phyloP scores from a whole-genome alignment of 1,139 yeast species.

The Debaryomycetaceae sp. region DNA sequence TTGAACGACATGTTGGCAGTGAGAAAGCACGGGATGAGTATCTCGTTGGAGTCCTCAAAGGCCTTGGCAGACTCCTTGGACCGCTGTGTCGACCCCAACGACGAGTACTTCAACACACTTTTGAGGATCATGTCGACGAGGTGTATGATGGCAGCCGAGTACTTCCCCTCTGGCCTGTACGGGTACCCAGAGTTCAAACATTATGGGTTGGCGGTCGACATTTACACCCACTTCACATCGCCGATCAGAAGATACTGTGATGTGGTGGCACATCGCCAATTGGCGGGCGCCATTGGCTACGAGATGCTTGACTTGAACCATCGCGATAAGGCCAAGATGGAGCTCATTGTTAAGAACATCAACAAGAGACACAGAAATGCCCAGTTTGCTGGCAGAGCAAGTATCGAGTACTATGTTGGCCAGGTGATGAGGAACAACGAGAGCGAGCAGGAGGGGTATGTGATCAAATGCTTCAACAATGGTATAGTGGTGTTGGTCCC shows the following conservation, averaged over 20 bases:
- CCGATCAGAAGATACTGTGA: slow-evolving; percentile 99
- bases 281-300: slow-evolving; percentile 95
- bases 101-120: slow-evolving; percentile 89
- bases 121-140: slow-evolving; percentile 96
- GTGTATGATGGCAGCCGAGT: slow-evolving; percentile 99
- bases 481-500: slow-evolving; percentile 96
- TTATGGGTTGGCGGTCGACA: slow-evolving; percentile 96
- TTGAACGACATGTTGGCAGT: slow-evolving; percentile 85
- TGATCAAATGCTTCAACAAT: slow-evolving; percentile 87
- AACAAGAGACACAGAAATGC: slow-evolving; percentile 96
- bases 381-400: slow-evolving; percentile 97
- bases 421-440: slow-evolving; percentile 88
- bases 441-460: slow-evolving; percentile 78
- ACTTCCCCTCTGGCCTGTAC: slow-evolving; percentile 89
- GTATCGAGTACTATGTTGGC: slow-evolving; percentile 96
- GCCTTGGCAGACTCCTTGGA: slow-evolving; percentile 94
- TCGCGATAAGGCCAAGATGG: slow-evolving; percentile 89
- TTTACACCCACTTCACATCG: slow-evolving; percentile 96
- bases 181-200: slow-evolving; percentile 94
- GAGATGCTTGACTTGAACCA: slow-evolving; percentile 79
- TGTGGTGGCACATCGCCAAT: slow-evolving; percentile 93
- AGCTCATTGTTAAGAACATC: slow-evolving; percentile 79
- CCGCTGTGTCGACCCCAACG: slow-evolving; percentile 73
- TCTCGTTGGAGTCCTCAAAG: slow-evolving; percentile 81
- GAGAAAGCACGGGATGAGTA: slow-evolving; percentile 68